Base-by-base conservation (phyloP, 169 alveolate species). In the Babesia gibsoni region DNA sequence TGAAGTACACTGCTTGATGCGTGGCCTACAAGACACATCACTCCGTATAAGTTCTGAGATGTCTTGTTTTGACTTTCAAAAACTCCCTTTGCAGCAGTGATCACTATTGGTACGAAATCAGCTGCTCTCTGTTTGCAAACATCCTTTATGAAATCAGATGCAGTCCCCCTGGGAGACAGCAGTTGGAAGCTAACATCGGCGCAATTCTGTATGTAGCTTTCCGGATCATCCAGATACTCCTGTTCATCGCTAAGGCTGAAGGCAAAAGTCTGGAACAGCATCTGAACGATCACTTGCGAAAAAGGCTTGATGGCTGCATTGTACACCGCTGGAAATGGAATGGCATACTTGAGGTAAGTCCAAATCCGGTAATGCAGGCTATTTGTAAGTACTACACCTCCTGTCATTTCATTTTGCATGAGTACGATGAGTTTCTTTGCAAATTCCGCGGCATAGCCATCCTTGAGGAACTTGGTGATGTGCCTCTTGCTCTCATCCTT, bases 181-280 rank as follows among this genome's bases (percentile, higher is more conserved):
- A 77, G 63, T 33, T 77, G 85, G 46, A 53, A 77, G 54, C 69
- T 48, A 14, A 77, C 74, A 0, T 77, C 85, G 1, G 85, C 48
- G 42, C 54, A 57, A 23, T 33, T 39, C 64, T 77, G 83, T 6
- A 77, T 77, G 53, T 61, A 77, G 1, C 41, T 27, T 20, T 66
- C 85, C 14, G 85, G 85, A 18, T 77, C 81, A 25, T 65, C 79
- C 37, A 53, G 23, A 52, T 77, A 77, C 35, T 8, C 22, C 66
- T 67, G 33, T 23, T 63, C 61, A 35, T 77, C 85, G 56, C 67
- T 63, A 6, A 32, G 35, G 27, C 29, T 58, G 67, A 61, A 77
- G 16, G 61, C 52, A 45, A 77, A 77, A 1, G 85, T 77, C 66
- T 52, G 69, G 52, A 77, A 59, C 56, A 72, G 39, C 52, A 54